A percentile compares a stretch with the other conserved stretches of the same genome.
Conservation (phyloP, 2,329 filamentous ascomycete species). For the Aspergillus sp. region DNA sequence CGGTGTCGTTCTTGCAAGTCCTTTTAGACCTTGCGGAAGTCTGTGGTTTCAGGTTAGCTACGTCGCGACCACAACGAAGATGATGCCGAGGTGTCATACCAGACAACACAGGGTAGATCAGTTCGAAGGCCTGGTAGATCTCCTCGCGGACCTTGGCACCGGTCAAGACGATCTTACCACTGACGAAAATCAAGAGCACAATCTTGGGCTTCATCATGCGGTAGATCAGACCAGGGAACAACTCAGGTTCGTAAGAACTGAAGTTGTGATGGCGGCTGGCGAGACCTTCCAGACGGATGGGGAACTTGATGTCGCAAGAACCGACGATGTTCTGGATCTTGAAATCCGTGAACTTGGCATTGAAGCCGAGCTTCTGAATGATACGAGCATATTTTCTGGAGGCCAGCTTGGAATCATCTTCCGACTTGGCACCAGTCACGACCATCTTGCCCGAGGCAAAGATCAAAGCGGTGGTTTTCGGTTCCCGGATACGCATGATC, state of each 20-base stretch:
- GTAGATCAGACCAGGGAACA: constrained; percentile 99
- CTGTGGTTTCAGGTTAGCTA: constrained; percentile 38
- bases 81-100: constrained; percentile 52
- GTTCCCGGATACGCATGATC: constrained; percentile 99
- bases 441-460: constrained; percentile 99
- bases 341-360: constrained; percentile 99
- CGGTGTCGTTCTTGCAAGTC: constrained; percentile 7
- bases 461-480: constrained; percentile 96
- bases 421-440: constrained; percentile 94
- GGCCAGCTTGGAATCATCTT: constrained; percentile 96
- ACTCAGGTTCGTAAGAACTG: constrained; percentile 96
- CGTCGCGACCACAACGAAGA: neutral
- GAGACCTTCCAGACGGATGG: constrained; percentile 92
- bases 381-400: constrained; percentile 98
- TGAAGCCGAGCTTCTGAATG: constrained; percentile 99
- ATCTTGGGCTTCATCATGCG: constrained; percentile 99
- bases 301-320: constrained; percentile 99
- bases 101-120: constrained; percentile 95
- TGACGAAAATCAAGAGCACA: constrained; percentile 95
- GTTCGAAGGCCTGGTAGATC: constrained; percentile 94
- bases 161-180: constrained; percentile 95
- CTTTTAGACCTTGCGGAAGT: constrained; percentile 62
- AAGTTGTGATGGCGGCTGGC: constrained; percentile 98
- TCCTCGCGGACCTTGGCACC: constrained; percentile 97
- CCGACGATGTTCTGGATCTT: constrained; percentile 99